Evolutionary conservation across 352 stramenopile species (phyloP).

Genomic region (Thraustotheca clavata): DNA sequence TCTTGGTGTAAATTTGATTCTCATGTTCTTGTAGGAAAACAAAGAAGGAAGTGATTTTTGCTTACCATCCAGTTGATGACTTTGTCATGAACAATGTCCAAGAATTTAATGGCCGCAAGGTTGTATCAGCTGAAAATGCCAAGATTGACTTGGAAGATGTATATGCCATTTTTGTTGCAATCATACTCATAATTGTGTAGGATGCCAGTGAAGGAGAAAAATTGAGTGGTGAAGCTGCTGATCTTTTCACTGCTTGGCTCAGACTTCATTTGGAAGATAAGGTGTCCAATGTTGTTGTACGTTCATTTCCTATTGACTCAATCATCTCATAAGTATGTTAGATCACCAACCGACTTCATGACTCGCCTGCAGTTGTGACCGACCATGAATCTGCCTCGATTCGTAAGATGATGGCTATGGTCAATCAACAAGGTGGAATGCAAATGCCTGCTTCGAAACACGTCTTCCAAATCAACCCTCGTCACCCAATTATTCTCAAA

Average conservation of each 20-base stretch:
- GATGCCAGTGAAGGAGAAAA: slow-evolving; percentile 43
- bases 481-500: slow-evolving; percentile 94
- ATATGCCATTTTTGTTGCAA: neutral
- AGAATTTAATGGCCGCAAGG: slow-evolving; percentile 93
- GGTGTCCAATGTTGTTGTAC: slow-evolving; percentile 81
- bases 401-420: slow-evolving; percentile 98
- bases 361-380: slow-evolving; percentile 98
- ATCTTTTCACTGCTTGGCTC: slow-evolving; percentile 89
- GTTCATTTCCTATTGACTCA: slow-evolving; percentile 13
- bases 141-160: slow-evolving; percentile 88
- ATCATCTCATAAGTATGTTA: slow-evolving; percentile 19
- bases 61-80: slow-evolving; percentile 98
- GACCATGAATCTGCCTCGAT: slow-evolving; percentile 97
- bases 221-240: slow-evolving; percentile 82
- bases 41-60: slow-evolving; percentile 95
- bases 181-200: slow-evolving; percentile 21
- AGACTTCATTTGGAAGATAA: slow-evolving; percentile 86
- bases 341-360: slow-evolving; percentile 86
- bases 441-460: slow-evolving; percentile 83
- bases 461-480: slow-evolving; percentile 98
- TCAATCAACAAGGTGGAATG: slow-evolving; percentile 77
- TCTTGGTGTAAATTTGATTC: neutral
- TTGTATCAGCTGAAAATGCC: slow-evolving; percentile 94
- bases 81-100: slow-evolving; percentile 99
- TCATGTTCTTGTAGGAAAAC: slow-evolving; percentile 42